Evolutionary conservation across 2,329 filamentous ascomycete species (phyloP), one percentile per base, ranked within the genome.

Genomic region (Claviceps citrina): DNA sequence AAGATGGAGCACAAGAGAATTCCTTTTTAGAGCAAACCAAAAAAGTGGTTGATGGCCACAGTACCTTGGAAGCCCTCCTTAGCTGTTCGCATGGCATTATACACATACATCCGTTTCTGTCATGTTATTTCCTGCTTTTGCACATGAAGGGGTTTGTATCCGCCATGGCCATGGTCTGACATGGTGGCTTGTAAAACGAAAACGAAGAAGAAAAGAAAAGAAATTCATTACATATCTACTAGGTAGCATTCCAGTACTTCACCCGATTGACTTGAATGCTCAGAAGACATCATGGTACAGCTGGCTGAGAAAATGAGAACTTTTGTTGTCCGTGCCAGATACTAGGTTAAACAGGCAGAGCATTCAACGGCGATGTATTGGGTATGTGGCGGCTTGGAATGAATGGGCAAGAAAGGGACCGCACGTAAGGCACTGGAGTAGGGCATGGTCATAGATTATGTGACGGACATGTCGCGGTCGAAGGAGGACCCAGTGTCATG

Each of bases 1-100:
- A 47, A 40, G 30, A 41, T 39, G 43, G 39, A n/a, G 22, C 26
- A 35, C 31, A 32, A 31, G 28, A 31, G 19, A n/a, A n/a, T n/a
- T 32, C 28, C 20, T 37, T 31, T 38, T 38, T 38, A 38, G 36
- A 38, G 36, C 28, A 38, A 32, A n/a, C n/a, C n/a, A n/a, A n/a
- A n/a, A 26, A 37, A 37, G 16, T 24, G 15, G 15, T 19, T 26
- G 36, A 31, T 32, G 27, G 28, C 30, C 27, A 38, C 7, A 38
- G 30, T 15, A 26, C 36, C 20, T 38, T 32, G 19, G 26, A 16
- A 22, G 25, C 10, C 15, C 15, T 26, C 25, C 6, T 38, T 37
- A 4, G 36, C 20, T 31, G 28, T 26, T 32, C 22, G 7, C 20
- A 31, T 38, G 36, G n/a, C 32, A 24, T 33, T 4, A 15, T 28